These are phyloP conservation scores for Melanopsichium pennsylvanicum DNA, from an alignment of 1,284 basidiomycete species.

Conservation along the genomic window DNA sequence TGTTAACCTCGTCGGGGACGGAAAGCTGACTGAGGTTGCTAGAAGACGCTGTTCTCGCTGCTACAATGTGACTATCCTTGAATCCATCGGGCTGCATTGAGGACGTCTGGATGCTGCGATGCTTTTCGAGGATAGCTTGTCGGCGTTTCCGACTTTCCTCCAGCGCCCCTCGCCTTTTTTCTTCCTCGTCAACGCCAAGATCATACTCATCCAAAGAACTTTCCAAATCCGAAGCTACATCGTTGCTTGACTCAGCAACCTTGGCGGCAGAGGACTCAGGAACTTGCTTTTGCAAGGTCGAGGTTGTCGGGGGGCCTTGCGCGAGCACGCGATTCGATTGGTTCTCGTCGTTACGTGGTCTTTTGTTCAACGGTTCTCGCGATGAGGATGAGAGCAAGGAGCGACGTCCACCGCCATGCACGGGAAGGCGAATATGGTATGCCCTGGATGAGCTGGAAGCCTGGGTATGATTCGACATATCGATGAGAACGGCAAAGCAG, in stretches of 20 bases:
- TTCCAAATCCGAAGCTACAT: constrained; percentile 6
- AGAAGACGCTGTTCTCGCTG: too few relatives aligned
- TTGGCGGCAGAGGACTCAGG: too few relatives aligned
- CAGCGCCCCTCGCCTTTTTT: constrained; percentile 14
- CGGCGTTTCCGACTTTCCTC: constrained; percentile 54
- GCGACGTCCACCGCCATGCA: not conserved
- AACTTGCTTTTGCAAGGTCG: too few relatives aligned
- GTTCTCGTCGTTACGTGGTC: constrained; percentile 6
- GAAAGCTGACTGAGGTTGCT: too few relatives aligned
- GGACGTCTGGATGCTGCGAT: constrained; percentile 7
- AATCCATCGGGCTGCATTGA: too few relatives aligned
- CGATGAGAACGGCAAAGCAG: not conserved
- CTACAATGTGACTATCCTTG: too few relatives aligned
- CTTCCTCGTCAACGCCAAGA: constrained; percentile 28
- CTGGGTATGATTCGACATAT: constrained; percentile 25
- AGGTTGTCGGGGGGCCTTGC: too few relatives aligned
- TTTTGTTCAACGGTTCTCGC: constrained; percentile 13
- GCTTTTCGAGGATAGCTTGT: constrained; percentile 41
- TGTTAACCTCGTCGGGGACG: too few relatives aligned
- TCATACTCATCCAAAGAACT: constrained; percentile 27
- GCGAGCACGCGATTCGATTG: too few relatives aligned
- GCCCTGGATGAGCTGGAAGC: constrained; percentile 4
- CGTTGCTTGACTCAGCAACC: not conserved
- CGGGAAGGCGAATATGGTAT: not conserved
- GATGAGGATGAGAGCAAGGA: constrained; percentile 2